Conservation (phyloP, 2,329 filamentous ascomycete species). For the Tolypocladium amazonense region DNA sequence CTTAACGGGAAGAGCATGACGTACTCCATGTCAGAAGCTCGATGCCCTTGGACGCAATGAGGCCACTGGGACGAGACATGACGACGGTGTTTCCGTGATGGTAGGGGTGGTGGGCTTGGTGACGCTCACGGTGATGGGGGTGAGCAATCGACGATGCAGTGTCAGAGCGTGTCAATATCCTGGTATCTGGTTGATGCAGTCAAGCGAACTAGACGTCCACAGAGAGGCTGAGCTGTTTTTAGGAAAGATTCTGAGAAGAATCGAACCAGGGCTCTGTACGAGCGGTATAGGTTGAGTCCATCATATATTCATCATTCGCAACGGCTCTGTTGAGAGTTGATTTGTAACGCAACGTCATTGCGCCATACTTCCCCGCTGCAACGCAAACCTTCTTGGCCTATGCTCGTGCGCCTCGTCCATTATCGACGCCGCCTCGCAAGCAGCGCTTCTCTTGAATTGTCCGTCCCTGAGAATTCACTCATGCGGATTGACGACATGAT, state of each 20-base stretch:
- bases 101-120: background rate
- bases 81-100: background rate
- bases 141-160: background rate
- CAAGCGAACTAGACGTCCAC: background rate
- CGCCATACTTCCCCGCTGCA: background rate
- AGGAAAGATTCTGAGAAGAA: background rate
- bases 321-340: background rate
- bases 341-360: background rate
- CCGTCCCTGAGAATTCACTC: background rate
- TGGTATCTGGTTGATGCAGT: background rate
- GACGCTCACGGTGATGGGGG: background rate
- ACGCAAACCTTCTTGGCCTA: background rate
- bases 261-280: background rate
- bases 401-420: background rate
- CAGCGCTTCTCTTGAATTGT: background rate
- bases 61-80: constrained; percentile 32
- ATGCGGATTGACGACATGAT: background rate
- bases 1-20: background rate
- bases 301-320: background rate
- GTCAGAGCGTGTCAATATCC: background rate
- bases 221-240: background rate
- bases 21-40: constrained; percentile 49
- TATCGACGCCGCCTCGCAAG: background rate
- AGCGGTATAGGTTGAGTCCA: background rate
- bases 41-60: constrained; percentile 52